Percentiles rank a stretch among this genome's conserved stretches.
Evolutionary conservation across 352 stramenopile genomes (phyloP).

Genomic region (Hyaloperonospora brassicae): DNA sequence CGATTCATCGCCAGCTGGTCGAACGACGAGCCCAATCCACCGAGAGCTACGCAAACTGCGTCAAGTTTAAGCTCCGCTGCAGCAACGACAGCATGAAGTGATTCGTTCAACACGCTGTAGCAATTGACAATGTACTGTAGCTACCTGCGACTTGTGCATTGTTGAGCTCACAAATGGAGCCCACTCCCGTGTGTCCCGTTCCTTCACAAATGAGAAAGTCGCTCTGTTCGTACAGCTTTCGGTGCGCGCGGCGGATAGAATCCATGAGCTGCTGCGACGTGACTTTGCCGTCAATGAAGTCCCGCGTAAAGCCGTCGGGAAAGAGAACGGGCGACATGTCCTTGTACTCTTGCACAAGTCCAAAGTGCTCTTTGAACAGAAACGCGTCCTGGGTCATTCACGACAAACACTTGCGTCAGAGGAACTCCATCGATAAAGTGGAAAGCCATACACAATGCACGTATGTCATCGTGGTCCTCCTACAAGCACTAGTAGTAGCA

Average conservation of each 20-base stretch:
- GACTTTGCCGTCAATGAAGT: conserved; percentile 94
- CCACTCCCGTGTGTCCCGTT: conserved; percentile 88
- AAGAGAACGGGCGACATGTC: conserved; percentile 98
- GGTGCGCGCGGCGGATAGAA: conserved; percentile 76
- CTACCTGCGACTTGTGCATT: conserved; percentile 85
- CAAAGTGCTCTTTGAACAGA: conserved; percentile 95
- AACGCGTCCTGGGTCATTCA: conserved; percentile 71
- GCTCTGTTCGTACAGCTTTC: conserved; percentile 68
- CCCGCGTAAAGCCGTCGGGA: conserved; percentile 92
- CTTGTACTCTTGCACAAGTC: conserved; percentile 92
- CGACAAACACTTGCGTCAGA: background rate
- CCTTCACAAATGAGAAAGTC: conserved; percentile 94
- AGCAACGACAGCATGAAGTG: conserved; percentile 6
- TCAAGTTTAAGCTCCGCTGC: conserved; percentile 73
- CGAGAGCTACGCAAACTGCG: conserved; percentile 70
- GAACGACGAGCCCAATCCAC: conserved; percentile 76
- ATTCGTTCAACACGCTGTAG: conserved; percentile 3
- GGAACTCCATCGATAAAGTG: no score
- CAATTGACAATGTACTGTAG: background rate
- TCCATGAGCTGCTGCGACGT: conserved; percentile 72
- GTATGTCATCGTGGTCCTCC: no score
- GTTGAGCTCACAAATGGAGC: conserved; percentile 87
- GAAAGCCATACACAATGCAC: no score
- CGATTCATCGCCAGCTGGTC: conserved; percentile 82
- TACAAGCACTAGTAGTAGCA: no score